Evolutionary conservation across 208 protist genomes (phyloP).

Genomic region (Crithidia acanthocephali): DNA sequence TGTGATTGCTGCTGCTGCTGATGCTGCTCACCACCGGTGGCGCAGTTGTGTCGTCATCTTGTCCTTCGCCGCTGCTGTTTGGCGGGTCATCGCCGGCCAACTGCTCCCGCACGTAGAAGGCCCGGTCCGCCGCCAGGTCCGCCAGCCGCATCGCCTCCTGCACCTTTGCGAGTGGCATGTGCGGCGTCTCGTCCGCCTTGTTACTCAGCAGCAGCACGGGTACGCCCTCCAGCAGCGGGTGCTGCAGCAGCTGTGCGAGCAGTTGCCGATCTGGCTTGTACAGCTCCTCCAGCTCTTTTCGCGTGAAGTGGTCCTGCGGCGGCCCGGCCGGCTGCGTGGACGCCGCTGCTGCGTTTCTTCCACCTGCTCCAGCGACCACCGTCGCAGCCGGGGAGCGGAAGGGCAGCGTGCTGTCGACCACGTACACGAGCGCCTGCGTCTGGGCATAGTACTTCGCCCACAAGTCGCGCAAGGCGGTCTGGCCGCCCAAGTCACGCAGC

Average conservation of each 20-base stretch:
- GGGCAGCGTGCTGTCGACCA: slow-evolving; percentile 83
- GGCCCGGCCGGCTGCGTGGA: neutral
- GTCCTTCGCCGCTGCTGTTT: neutral
- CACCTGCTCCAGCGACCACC: neutral
- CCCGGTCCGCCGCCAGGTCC: slow-evolving; percentile 47
- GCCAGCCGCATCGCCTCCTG: slow-evolving; percentile 73
- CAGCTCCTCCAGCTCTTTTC: slow-evolving; percentile 20
- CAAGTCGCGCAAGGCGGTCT: slow-evolving; percentile 92
- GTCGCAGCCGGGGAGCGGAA: slow-evolving; percentile 1
- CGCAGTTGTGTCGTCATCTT: neutral
- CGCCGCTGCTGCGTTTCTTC: neutral
- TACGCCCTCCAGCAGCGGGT: slow-evolving; percentile 82
- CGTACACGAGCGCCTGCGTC: slow-evolving; percentile 93
- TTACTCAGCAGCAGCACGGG: slow-evolving; percentile 94
- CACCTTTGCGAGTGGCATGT: slow-evolving; percentile 57
- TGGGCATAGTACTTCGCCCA: slow-evolving; percentile 97
- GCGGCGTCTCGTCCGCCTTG: slow-evolving; percentile 86
- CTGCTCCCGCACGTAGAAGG: slow-evolving; percentile 41
- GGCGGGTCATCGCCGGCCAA: neutral
- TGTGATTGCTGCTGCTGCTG: neutral
- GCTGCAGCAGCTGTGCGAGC: slow-evolving; percentile 68
- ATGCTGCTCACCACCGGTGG: too few relatives aligned
- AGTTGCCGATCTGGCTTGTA: slow-evolving; percentile 55
- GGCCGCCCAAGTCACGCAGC: slow-evolving; percentile 98
- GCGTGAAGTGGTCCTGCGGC: slow-evolving; percentile 27